Evolutionary conservation across 163 green algal species (phyloP).

Genomic region (Prototheca wickerhamii): DNA sequence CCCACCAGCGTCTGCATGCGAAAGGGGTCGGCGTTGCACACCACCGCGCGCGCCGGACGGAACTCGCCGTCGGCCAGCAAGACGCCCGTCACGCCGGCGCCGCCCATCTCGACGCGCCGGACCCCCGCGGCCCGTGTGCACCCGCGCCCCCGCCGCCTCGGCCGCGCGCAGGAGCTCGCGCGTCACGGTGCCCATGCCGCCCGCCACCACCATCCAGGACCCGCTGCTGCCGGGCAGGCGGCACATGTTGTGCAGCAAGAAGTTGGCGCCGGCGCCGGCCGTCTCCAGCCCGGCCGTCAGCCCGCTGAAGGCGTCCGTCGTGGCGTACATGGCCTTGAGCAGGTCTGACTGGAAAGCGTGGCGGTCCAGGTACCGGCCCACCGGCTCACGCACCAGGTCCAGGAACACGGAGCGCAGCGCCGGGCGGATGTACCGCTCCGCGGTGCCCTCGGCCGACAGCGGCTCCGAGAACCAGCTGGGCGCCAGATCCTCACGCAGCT

Average conservation of each 20-base stretch:
- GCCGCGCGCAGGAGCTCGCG: conserved; percentile 33
- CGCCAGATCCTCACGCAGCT: conserved; percentile 34
- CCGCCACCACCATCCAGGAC: conserved; percentile 51
- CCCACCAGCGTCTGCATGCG: conserved; percentile 18
- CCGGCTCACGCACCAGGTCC: conserved; percentile 24
- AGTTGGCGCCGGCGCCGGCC: conserved; percentile 46
- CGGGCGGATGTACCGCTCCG: conserved; percentile 39
- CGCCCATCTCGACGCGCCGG: neutral
- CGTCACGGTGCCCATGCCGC: conserved; percentile 52
- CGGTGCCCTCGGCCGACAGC: conserved; percentile 41
- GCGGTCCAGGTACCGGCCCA: conserved; percentile 38
- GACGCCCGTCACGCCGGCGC: conserved; percentile 10
- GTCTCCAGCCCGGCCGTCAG: conserved; percentile 41
- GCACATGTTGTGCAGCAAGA: conserved; percentile 61
- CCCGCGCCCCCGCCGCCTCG: conserved; percentile 28
- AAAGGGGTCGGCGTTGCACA: conserved; percentile 44
- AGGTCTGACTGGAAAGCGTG: conserved; percentile 47
- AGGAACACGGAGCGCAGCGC: conserved; percentile 38
- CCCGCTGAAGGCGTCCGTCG: conserved; percentile 45
- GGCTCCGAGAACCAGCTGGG: conserved; percentile 34
- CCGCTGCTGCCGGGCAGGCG: conserved; percentile 36
- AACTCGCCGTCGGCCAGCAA: conserved; percentile 14
- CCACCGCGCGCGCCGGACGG: conserved; percentile 22
- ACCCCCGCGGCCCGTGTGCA: conserved; percentile 25
- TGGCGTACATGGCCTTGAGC: conserved; percentile 49